These are phyloP conservation scores for Gentiana dahurica DNA, from an alignment of 257 asterid genomes.

Conservation along the genomic window DNA sequence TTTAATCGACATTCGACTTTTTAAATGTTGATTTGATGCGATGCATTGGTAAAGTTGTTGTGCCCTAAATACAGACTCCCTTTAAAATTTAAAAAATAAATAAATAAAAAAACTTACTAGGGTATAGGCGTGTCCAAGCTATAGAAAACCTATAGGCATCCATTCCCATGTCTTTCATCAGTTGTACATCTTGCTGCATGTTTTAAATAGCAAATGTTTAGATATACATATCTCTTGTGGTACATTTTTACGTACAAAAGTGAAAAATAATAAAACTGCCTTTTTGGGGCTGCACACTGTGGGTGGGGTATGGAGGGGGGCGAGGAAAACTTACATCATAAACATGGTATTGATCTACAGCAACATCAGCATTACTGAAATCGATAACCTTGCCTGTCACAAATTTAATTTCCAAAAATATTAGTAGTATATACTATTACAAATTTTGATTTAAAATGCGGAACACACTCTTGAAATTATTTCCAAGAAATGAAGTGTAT, in stretches of 20 bases:
- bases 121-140: slow-evolving; percentile 86
- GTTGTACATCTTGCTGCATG: slow-evolving; percentile 57
- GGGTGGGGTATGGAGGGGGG: too few species aligned
- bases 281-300: too few species aligned
- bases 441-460: too few species aligned
- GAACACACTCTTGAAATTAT: too few species aligned
- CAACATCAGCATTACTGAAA: slow-evolving; percentile 71
- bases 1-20: too few species aligned
- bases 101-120: slow-evolving; percentile 35
- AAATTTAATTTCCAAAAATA: neutral
- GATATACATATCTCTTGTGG: neutral
- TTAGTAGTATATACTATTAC: too few species aligned
- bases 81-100: too few species aligned
- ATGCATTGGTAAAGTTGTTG: too few species aligned
- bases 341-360: slow-evolving; percentile 68
- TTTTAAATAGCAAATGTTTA: neutral
- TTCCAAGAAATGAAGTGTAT: too few species aligned
- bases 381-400: slow-evolving; percentile 60
- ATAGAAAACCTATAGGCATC: slow-evolving; percentile 91
- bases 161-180: slow-evolving; percentile 86
- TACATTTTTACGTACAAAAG: too few species aligned
- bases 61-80: too few species aligned
- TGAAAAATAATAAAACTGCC: neutral
- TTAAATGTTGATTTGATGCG: too few species aligned
- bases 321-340: slow-evolving; percentile 38